Conservation (phyloP, 768 basidiomycete genomes). For the Psilocybe subaeruginosa region DNA sequence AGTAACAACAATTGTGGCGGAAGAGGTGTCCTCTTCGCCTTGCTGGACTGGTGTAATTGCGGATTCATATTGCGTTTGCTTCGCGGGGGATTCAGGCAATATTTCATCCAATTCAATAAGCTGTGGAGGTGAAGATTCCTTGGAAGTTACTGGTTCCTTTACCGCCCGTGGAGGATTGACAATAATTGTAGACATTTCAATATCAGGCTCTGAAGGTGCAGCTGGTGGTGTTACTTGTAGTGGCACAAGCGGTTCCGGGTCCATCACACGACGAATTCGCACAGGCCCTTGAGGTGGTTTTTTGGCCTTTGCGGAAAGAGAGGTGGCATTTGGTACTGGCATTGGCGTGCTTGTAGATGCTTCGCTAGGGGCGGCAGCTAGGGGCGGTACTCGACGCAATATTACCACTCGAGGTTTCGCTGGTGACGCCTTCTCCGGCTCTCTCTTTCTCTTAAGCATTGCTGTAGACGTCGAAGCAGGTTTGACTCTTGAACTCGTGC, state of each 20-base stretch:
- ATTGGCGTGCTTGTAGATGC: conserved; percentile 6
- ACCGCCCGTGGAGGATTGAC: conserved; percentile 3
- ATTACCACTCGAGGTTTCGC: conserved; percentile 28
- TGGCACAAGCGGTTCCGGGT: conserved; percentile 13
- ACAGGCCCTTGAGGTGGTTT: conserved; percentile 13
- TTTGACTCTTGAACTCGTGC: conserved; percentile 19
- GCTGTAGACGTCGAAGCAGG: conserved; percentile 19
- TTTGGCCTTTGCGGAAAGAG: conserved; percentile 12
- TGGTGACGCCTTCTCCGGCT: conserved; percentile 30
- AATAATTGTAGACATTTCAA: conserved; percentile 4
- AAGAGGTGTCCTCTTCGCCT: not conserved
- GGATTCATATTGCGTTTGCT: conserved; percentile 16
- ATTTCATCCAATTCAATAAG: conserved; percentile 12
- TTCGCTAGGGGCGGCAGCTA: conserved; percentile 15
- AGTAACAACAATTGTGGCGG: conserved; percentile 5
- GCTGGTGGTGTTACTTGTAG: not conserved
- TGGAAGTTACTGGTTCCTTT: conserved; percentile 4
- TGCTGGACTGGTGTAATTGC: not conserved
- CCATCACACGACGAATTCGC: conserved; percentile 25
- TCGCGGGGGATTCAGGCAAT: conserved; percentile 28
- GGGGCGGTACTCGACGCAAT: conserved; percentile 31
- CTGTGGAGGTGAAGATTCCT: conserved; percentile 5
- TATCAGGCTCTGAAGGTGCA: not conserved
- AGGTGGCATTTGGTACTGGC: not conserved
- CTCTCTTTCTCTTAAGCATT: conserved; percentile 46